phyloP scores from a whole-genome alignment of 2,329 filamentous ascomycete genomes.

The Lachnellula willkommii region DNA sequence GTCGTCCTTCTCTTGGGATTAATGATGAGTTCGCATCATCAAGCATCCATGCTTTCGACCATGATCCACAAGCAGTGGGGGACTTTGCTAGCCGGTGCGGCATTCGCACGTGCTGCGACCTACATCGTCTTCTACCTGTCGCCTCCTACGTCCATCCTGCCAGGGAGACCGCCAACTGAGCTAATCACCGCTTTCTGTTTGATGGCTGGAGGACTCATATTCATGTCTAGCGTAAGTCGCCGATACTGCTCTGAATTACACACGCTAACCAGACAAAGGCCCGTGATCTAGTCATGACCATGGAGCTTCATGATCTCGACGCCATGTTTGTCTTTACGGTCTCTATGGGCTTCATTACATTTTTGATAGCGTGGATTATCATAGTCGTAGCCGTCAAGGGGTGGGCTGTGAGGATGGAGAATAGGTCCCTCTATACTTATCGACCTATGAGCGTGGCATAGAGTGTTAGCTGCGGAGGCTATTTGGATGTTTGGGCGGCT shows the following conservation, averaged over 20 bases:
- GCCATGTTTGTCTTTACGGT: conserved; percentile 94
- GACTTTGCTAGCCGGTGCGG: conserved; percentile 72
- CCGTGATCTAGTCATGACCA: conserved; percentile 68
- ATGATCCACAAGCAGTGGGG: conserved; percentile 97
- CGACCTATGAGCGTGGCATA: not conserved
- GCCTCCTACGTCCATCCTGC: conserved; percentile 73
- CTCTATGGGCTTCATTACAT: conserved; percentile 73
- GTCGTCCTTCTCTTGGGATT: conserved; percentile 82
- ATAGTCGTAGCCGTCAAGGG: conserved; percentile 78
- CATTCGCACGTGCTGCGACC: conserved; percentile 70
- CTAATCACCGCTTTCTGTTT: conserved; percentile 82
- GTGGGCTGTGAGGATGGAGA: conserved; percentile 59
- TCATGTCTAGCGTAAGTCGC: conserved; percentile 79
- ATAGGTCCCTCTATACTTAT: conserved; percentile 5
- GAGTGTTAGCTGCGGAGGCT: not conserved
- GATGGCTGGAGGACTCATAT: conserved; percentile 80
- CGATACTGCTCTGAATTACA: not conserved
- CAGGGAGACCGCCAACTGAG: conserved; percentile 83
- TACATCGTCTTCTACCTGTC: conserved; percentile 76
- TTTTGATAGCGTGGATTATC: conserved; percentile 82
- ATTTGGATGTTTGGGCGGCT: not conserved
- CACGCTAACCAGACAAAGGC: conserved; percentile 45
- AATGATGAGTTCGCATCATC: conserved; percentile 91
- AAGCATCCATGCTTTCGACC: conserved; percentile 68
- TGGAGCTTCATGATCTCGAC: conserved; percentile 71